Evolutionary conservation across 768 basidiomycete species (phyloP).

Genomic region (Collybia sordida): DNA sequence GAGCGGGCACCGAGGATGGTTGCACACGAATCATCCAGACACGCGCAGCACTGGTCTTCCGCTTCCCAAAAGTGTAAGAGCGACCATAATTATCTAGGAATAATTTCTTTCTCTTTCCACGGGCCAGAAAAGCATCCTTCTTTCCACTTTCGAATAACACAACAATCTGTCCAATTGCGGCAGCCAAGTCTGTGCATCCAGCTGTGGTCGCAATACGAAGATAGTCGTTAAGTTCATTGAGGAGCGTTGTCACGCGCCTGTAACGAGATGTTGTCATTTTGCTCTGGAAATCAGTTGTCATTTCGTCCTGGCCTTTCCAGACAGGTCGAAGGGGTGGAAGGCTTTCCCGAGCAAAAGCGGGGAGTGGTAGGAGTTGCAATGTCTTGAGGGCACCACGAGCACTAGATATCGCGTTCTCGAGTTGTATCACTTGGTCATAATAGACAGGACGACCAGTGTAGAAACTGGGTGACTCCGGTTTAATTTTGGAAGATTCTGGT

Average conservation of each 20-base stretch:
- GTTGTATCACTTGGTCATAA: conserved; percentile 66
- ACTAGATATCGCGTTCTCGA: conserved; percentile 62
- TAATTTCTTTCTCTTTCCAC: conserved; percentile 56
- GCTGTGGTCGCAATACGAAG: conserved; percentile 59
- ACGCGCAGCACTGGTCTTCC: conserved; percentile 88
- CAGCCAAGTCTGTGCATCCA: conserved; percentile 54
- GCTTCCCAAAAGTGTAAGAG: conserved; percentile 80
- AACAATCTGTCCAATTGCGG: conserved; percentile 50
- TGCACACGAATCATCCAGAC: conserved; percentile 87
- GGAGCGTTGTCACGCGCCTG: conserved; percentile 56
- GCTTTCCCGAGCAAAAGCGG: conserved; percentile 59
- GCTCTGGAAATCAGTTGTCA: conserved; percentile 56
- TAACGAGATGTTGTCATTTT: conserved; percentile 71
- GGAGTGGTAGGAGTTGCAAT: conserved; percentile 77
- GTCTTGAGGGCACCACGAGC: conserved; percentile 59
- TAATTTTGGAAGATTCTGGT: conserved; percentile 16
- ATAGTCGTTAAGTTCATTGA: conserved; percentile 67
- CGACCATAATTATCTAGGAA: conserved; percentile 75
- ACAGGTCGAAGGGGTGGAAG: conserved; percentile 59
- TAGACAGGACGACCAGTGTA: conserved; percentile 79
- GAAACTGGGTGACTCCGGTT: conserved; percentile 73
- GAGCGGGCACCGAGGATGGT: conserved; percentile 7
- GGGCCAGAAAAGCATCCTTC: conserved; percentile 45
- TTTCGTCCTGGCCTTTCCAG: conserved; percentile 68
- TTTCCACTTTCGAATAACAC: conserved; percentile 65